Base-by-base conservation (phyloP, 2,329 filamentous ascomycete genomes). In the Paecilomyces variotii region DNA sequence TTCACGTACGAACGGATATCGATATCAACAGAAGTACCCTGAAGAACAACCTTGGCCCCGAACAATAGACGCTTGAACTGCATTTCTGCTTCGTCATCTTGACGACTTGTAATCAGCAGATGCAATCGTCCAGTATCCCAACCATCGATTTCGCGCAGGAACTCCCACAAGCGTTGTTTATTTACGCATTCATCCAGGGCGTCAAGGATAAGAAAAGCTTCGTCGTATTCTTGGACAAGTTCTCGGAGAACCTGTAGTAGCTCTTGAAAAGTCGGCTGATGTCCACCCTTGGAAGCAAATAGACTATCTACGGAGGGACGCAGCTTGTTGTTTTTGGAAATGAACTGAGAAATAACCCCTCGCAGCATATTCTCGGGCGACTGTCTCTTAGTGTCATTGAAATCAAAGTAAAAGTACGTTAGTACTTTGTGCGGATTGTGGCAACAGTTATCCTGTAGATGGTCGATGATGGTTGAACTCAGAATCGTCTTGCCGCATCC, bases 401-500 rank as follows among this genome's bases (percentile, higher is more conserved):
- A 79, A 56, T 71, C 70, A 53, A 76, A 76, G 59, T 72, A 74
- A 61, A 73, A 76, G 55, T 74, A 74, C 9, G 55, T 27, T 2
- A 60, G 54, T 6, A 32, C 53, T 1, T 24, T 26, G 1, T 34
- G 25, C 14, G 54, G 25, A 10, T 52, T n/a, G 4, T 35, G 4
- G 14, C 12, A 51, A 59, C 64, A 45, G 64, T 28, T 27, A 63
- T 54, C 55, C 55, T 70, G 56, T 57, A 26, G 50, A 12, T 39
- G 9, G 14, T 73, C 55, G n/a, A 77, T 65, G 27, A 78, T 61
- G 1, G 67, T 72, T 4, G 71, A 76, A 59, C 70, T 72, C 0
- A 78, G 66, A 56, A 78, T 65, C 0, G 74, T 77, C 60, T 78
- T 78, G 10, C 77, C 75, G 54, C 75, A 78, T 39, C 76, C 76